Base-by-base conservation (phyloP, 441 rosid species). In the Biscutella laevigata region DNA sequence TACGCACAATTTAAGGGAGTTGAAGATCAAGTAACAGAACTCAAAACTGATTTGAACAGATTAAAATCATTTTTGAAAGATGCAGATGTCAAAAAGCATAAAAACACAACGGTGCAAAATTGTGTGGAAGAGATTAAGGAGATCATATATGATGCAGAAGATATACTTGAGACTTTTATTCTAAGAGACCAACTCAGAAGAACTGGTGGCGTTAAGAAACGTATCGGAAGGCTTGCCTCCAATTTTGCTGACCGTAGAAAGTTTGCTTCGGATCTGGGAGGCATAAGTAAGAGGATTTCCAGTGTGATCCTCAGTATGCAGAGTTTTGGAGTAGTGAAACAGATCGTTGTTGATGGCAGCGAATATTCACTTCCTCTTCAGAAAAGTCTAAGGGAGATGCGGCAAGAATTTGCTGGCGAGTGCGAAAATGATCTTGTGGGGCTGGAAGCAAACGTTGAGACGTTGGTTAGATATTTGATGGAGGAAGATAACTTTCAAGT, bases 391-490 rank as follows among this genome's bases (percentile, higher is more conserved):
- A 39, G 33, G 12, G 13, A 17, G 3, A 44, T 36, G 10, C 27
- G 64, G 1, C 11, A 50, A 22, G 38, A 40, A 0, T 71, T 30
- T 13, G 14, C 63, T 21, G 57, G 32, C 6, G 39, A 57, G 2
- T 13, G 4, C 10, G 69, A 71, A 24, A 21, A 10, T 2, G 2
- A 22, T 20, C 34, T 71, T 53, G 71, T 66, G 19, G 71, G 71
- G 4, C 39, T 71, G 1, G 71, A 66, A 37, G 13, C 9, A 5
- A 48, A 66, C 4, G 25, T 50, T 10, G 3, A 42, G 28, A 14
- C 27, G 14, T 21, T 70, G 39, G 61, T 61, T 27, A 19, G 14
- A 4, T 7, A 19, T 28, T 28, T 71, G 24, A 28, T 59, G 29
- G 43, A 66, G 12, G 44, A 58, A 45, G 12, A 17, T 24, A 17